Conservation (phyloP, 768 basidiomycete species). For the Mrakia blollopis region DNA sequence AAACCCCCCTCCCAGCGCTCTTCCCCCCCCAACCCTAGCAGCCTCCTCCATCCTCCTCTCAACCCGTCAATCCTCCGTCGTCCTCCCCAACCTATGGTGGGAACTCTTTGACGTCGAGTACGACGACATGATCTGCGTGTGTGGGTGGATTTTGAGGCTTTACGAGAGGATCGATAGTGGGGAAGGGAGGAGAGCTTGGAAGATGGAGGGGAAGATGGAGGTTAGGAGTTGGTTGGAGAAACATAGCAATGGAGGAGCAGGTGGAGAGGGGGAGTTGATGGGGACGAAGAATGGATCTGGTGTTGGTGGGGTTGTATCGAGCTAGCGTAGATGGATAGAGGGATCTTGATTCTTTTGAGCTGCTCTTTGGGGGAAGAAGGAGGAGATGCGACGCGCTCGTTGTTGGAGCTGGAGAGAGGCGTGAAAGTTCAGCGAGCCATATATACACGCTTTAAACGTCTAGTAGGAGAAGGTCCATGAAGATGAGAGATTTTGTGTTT, state of each 20-base stretch:
- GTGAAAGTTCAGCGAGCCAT: too few relatives aligned
- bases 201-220: conserved; percentile 5
- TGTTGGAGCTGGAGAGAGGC: too few relatives aligned
- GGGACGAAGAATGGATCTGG: too few relatives aligned
- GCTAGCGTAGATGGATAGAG: too few relatives aligned
- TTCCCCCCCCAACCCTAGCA: conserved; percentile 88
- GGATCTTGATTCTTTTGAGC: too few relatives aligned
- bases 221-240: conserved; percentile 11
- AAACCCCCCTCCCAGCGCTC: conserved; percentile 85
- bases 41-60: conserved; percentile 82
- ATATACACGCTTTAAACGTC: too few relatives aligned
- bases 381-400: too few relatives aligned
- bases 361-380: too few relatives aligned
- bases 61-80: conserved; percentile 63
- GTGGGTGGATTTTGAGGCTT: conserved; percentile 76
- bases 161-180: conserved; percentile 45
- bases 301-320: too few relatives aligned
- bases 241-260: neutral
- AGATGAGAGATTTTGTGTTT: too few relatives aligned
- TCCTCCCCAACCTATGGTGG: conserved; percentile 83
- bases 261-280: neutral
- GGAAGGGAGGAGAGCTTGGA: neutral
- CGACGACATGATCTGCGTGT: conserved; percentile 82
- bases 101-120: conserved; percentile 84
- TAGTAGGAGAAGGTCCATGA: too few relatives aligned